Evolutionary conservation across 1,284 basidiomycete genomes (phyloP), one percentile per base, ranked within the genome.

Genomic region (Mrakiaceae sp.): DNA sequence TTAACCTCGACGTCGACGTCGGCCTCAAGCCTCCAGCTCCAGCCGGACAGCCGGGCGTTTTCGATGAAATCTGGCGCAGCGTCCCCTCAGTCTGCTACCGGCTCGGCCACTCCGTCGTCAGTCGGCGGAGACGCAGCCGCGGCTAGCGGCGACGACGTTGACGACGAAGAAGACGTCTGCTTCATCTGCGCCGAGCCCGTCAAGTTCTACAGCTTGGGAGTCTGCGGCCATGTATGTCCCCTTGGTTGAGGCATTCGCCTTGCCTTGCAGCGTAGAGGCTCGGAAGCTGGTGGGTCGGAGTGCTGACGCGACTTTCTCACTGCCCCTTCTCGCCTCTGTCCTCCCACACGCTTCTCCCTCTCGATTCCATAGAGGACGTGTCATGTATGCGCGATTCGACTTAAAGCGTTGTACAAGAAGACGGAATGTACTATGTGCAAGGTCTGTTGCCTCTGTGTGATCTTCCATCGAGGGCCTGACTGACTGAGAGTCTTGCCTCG

Each of bases 131-230:
- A 27, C 27, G 27, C 2, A 27, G 27, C 27, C 27, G 27, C 55
- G 55, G 43, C 43, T 11, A 47, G 9, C 40, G 42, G 40, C 42
- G 60, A 58, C 7, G 60, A 46, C 27, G 43, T 40, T 2, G 57
- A 11, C 9, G 78, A 80, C 59, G 80, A 81, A 72, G 73, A 77
- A 57, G 70, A 80, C 12, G 74, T 87, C 4, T 98, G 96, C 78
- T 95, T 87, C 81, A 98, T 98, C 75, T 98, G 95, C 72, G 93
- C 95, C 1, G 93, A 98, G 73, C 87, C 88, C 2, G 85, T 97
- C 74, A 90, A 88, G 72, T 94, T 90, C 74, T 94, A 87, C 76
- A 85, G 90, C 9, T 78, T 97, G 14, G 87, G 91, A 7, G 84
- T 87, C 60, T 98, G 95, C 78, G 91, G 92, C 73, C 95, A 98